Evolutionary conservation across 352 stramenopile species (phyloP).

Genomic region (Aphanomyces astaci): DNA sequence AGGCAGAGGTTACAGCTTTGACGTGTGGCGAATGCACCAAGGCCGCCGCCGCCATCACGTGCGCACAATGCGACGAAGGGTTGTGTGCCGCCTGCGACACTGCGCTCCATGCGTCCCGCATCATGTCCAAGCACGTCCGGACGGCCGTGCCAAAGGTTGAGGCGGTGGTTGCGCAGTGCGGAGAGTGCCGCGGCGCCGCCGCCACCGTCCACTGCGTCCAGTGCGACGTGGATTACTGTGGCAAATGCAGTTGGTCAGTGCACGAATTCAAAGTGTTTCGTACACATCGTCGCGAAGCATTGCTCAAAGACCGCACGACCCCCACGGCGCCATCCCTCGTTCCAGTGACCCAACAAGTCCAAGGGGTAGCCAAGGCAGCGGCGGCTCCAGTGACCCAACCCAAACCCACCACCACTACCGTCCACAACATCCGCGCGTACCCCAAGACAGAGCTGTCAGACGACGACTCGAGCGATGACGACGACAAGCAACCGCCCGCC

Average conservation of each 20-base stretch:
- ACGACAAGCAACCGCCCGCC: not conserved
- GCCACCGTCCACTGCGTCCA: slow-evolving; percentile 16
- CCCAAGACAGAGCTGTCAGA: slow-evolving; percentile 6
- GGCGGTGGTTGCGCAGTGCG: not conserved
- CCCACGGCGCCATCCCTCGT: too few relatives aligned
- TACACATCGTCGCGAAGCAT: slow-evolving; percentile 14
- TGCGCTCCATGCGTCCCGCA: slow-evolving; percentile 8
- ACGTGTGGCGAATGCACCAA: slow-evolving; percentile 20
- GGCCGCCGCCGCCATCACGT: not conserved
- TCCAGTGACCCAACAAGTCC: too few relatives aligned
- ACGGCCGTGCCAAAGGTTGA: not conserved
- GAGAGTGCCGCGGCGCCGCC: not conserved
- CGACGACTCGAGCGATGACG: not conserved
- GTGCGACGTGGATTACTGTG: slow-evolving; percentile 19
- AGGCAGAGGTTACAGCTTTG: not conserved
- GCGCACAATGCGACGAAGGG: not conserved
- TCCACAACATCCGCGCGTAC: not conserved
- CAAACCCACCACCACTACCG: not conserved
- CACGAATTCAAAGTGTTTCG: slow-evolving; percentile 23
- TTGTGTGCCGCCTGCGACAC: slow-evolving; percentile 8
- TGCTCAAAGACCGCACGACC: too few relatives aligned
- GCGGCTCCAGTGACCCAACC: too few relatives aligned
- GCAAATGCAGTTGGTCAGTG: slow-evolving; percentile 16
- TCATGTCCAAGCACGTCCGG: slow-evolving; percentile 21
- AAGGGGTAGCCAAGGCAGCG: too few relatives aligned